Conservation (phyloP, 1,284 basidiomycete species). For the Ustilago trichophora region DNA sequence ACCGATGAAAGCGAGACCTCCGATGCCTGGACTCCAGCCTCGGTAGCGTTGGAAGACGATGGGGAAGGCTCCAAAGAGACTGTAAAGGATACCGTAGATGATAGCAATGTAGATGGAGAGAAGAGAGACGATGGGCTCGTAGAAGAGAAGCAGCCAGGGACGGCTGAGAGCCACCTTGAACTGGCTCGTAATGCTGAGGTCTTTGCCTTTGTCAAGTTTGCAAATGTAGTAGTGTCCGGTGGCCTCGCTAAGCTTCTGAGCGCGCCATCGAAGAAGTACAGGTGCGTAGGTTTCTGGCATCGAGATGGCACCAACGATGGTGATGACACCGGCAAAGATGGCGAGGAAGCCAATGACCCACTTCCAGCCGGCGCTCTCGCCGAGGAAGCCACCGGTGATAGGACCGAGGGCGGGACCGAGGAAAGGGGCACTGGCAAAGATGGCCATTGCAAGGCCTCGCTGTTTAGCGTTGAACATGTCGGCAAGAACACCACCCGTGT, state of each 20-base stretch:
- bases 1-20: constrained; percentile 65
- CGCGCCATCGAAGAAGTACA: constrained; percentile 54
- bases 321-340: constrained; percentile 72
- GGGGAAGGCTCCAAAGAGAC: constrained; percentile 64
- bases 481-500: constrained; percentile 71
- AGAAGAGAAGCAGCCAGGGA: constrained; percentile 69
- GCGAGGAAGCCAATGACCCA: constrained; percentile 81
- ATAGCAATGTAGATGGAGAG: constrained; percentile 82
- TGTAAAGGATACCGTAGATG: constrained; percentile 70
- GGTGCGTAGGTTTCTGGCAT: constrained; percentile 76
- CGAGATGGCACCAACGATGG: constrained; percentile 73
- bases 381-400: constrained; percentile 68
- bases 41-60: constrained; percentile 62
- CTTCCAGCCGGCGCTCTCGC: constrained; percentile 71
- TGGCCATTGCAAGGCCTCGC: constrained; percentile 76
- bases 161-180: constrained; percentile 55
- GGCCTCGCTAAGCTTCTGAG: constrained; percentile 47
- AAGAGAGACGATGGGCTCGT: constrained; percentile 80
- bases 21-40: constrained; percentile 55
- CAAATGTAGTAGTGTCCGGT: constrained; percentile 60
- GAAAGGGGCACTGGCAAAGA: constrained; percentile 79
- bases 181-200: constrained; percentile 41
- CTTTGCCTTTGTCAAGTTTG: constrained; percentile 57
- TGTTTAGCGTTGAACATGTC: constrained; percentile 75
- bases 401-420: constrained; percentile 73